Evolutionary conservation across 345 rosid species (phyloP), one percentile per base, ranked within the genome.

Genomic region (Eucalyptus pauciflora): DNA sequence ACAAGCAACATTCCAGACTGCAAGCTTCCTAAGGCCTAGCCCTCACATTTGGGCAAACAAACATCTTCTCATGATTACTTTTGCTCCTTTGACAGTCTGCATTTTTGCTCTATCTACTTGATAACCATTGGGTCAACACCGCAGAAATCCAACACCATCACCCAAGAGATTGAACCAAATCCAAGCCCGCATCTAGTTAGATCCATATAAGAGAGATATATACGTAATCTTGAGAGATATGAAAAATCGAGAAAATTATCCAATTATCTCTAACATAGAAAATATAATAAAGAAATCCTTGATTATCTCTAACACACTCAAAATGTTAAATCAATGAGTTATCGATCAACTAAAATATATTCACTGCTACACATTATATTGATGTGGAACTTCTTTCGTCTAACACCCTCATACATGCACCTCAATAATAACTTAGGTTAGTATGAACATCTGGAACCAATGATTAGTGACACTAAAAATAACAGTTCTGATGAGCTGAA

Each of bases 301-400:
- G 15, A 62, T 27, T 62, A 62, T 62, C 31, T 5, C 14, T 10
- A 2, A 31, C 5, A 31, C 24, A 4, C 43, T 69, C 3, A 69
- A 69, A 31, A 67, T n/a, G 24, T 16, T 31, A 67, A 7, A 37
- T 15, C 13, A 17, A 18, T 10, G 7, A 71, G 2, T 18, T 71
- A 10, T 71, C 0, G 0, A 10, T 3, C 7, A 37, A 71, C 2
- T 18, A 71, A 5, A 8, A 71, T 33, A 37, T 37, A 8, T 37
- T 18, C 6, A 37, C 4, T 2, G 0, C 2, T 71, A 37, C 43
- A 10, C 25, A 71, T 71, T 18, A 37, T 71, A 25, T 9, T 27
- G 7, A 18, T 3, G 14, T 18, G 46, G 4, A 20, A 18, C 14
- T 71, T 37, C 7, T 37, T 37, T 71, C 2, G 14, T 25, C 46